Conservation (phyloP, 2,329 filamentous ascomycete species). For the Ceratocystis lukuohia region DNA sequence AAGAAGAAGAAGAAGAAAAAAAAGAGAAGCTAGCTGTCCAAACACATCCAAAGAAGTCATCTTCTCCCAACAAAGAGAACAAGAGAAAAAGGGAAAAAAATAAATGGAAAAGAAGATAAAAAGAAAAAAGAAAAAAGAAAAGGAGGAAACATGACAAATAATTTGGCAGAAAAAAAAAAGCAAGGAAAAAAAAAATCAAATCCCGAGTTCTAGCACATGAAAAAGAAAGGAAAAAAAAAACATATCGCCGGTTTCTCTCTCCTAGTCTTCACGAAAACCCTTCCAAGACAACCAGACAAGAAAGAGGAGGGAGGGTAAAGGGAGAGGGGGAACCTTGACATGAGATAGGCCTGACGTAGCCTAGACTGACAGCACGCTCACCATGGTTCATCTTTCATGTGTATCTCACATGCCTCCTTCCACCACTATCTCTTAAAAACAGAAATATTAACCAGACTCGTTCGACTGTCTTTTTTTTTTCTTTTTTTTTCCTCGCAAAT, state of each 20-base stretch:
- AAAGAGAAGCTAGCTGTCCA: conserved; percentile 6
- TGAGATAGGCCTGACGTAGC: too few species aligned
- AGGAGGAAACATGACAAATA: conserved; percentile 19
- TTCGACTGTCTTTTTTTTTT: too few species aligned
- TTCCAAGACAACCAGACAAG: too few species aligned
- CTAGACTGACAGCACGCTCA: too few species aligned
- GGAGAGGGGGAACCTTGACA: too few species aligned
- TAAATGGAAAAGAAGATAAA: conserved; percentile 16
- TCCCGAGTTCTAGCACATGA: conserved; percentile 17
- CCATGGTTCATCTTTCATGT: too few species aligned
- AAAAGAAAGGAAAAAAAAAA: conserved; percentile 20
- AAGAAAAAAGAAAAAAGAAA: conserved; percentile 22
- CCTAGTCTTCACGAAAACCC: not conserved
- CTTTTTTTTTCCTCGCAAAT: not conserved
- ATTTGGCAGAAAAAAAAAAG: conserved; percentile 18
- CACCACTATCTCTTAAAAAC: not conserved
- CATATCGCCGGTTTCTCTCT: conserved; percentile 20
- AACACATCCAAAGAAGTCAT: conserved; percentile 20
- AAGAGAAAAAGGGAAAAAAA: conserved; percentile 20
- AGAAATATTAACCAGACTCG: not conserved
- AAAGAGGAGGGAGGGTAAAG: too few species aligned
- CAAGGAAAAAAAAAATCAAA: conserved; percentile 19
- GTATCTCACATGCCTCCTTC: not conserved
- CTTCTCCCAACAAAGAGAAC: conserved; percentile 17
- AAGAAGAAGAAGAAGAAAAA: conserved; percentile 14